phyloP scores from a whole-genome alignment of 2,329 filamentous ascomycete genomes.

The Verticillium nonalfalfae region DNA sequence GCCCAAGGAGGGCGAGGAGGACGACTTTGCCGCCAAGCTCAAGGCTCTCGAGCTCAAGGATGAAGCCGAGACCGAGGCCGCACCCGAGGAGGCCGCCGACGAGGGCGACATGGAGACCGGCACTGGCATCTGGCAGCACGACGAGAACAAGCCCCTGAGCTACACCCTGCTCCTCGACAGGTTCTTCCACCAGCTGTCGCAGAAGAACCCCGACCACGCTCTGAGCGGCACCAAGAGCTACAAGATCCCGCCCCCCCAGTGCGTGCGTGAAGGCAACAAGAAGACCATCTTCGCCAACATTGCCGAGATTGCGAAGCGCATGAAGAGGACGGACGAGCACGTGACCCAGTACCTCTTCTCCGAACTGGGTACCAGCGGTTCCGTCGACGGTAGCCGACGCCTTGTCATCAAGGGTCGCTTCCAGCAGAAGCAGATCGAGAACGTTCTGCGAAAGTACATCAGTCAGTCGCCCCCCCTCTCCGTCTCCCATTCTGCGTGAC shows the following conservation, averaged over 20 bases:
- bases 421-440: conserved; percentile 99
- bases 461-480: conserved; percentile 50
- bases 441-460: conserved; percentile 91
- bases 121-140: conserved; percentile 85
- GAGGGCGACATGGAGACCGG: conserved; percentile 79
- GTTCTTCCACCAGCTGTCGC: conserved; percentile 91
- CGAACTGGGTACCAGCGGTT: conserved; percentile 94
- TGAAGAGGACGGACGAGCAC: conserved; percentile 98
- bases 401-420: conserved; percentile 99
- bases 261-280: conserved; percentile 99
- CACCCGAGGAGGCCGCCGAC: conserved; percentile 42
- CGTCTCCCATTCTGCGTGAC: background rate
- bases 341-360: conserved; percentile 85
- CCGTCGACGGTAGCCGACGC: conserved; percentile 85
- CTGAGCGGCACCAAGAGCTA: conserved; percentile 87
- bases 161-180: conserved; percentile 82
- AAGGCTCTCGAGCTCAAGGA: conserved; percentile 49
- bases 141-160: conserved; percentile 68
- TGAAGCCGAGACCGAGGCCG: conserved; percentile 56
- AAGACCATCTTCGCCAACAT: conserved; percentile 99
- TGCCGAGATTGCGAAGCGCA: conserved; percentile 95
- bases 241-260: conserved; percentile 98
- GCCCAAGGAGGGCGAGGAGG: conserved; percentile 55
- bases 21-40: conserved; percentile 54
- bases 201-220: conserved; percentile 94